Conservation (phyloP, 2,329 filamentous ascomycete genomes). For the Penicillium brevicompactum region DNA sequence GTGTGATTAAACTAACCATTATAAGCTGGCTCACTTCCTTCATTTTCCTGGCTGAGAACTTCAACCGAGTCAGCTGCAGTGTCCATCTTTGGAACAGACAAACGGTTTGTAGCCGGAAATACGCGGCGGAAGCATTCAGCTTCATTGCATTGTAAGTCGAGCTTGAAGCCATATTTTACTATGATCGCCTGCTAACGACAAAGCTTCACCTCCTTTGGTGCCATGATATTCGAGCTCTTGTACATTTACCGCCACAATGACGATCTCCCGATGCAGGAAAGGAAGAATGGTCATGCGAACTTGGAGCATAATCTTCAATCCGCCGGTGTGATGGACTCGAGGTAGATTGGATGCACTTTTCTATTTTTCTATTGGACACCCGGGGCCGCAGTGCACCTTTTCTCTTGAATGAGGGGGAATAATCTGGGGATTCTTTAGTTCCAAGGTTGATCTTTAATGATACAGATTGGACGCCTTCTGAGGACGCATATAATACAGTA, state of each 20-base stretch:
- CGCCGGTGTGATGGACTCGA: background rate
- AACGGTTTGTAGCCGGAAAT: conserved; percentile 21
- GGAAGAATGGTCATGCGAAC: background rate
- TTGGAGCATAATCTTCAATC: conserved; percentile 1
- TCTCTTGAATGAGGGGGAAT: background rate
- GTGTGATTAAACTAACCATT: background rate
- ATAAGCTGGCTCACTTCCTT: conserved; percentile 24
- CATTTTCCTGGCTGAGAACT: conserved; percentile 20
- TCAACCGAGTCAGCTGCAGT: conserved; percentile 16
- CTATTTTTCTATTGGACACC: too few relatives aligned
- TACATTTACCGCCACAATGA: background rate
- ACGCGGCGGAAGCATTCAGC: conserved; percentile 21
- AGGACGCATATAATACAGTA: conserved; percentile 19
- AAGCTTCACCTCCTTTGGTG: background rate
- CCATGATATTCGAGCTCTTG: background rate
- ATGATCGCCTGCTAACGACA: background rate
- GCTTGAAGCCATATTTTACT: too few relatives aligned
- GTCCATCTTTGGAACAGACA: conserved; percentile 19
- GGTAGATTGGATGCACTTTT: too few relatives aligned
- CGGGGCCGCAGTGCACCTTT: too few relatives aligned
- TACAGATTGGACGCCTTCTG: background rate
- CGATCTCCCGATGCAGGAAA: background rate
- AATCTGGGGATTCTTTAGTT: background rate
- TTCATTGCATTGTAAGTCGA: conserved; percentile 24
- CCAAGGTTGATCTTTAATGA: conserved; percentile 1